phyloP scores from a whole-genome alignment of 2,329 filamentous ascomycete genomes.

The Apiospora aurea region DNA sequence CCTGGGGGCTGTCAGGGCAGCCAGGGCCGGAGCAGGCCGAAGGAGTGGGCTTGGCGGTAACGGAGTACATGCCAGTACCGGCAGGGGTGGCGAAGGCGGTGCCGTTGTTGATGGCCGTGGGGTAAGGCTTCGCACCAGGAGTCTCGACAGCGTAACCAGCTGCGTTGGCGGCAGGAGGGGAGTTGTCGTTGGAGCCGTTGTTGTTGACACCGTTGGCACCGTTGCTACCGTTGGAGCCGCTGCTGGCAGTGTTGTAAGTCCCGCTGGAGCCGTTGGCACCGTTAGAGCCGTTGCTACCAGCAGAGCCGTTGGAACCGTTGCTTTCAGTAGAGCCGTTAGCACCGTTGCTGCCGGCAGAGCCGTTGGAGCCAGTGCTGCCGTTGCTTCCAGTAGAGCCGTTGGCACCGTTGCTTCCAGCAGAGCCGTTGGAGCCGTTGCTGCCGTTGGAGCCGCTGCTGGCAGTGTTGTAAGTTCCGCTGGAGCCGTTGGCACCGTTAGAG shows the following conservation, averaged over 20 bases:
- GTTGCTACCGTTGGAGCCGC: background rate
- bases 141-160: conserved; percentile 64
- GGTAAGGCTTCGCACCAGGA: conserved; percentile 56
- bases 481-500: background rate
- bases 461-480: too few species aligned
- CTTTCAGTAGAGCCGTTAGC: background rate
- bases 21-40: conserved; percentile 26
- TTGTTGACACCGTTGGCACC: background rate
- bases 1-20: conserved; percentile 21
- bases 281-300: conserved; percentile 49
- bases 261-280: conserved; percentile 61
- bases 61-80: conserved; percentile 64
- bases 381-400: conserved; percentile 25
- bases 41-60: conserved; percentile 48
- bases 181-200: conserved; percentile 59
- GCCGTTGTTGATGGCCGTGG: conserved; percentile 72
- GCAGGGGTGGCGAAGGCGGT: conserved; percentile 71
- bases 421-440: background rate
- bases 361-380: conserved; percentile 24
- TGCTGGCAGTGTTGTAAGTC: background rate
- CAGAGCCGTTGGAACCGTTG: background rate
- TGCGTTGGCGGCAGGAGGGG: background rate
- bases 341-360: background rate
- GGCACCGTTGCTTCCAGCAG: background rate
- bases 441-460: background rate